Evolutionary conservation across 805 yeast species (phyloP), one percentile per base, ranked within the genome.

Genomic region (Komagataella ulmi): DNA sequence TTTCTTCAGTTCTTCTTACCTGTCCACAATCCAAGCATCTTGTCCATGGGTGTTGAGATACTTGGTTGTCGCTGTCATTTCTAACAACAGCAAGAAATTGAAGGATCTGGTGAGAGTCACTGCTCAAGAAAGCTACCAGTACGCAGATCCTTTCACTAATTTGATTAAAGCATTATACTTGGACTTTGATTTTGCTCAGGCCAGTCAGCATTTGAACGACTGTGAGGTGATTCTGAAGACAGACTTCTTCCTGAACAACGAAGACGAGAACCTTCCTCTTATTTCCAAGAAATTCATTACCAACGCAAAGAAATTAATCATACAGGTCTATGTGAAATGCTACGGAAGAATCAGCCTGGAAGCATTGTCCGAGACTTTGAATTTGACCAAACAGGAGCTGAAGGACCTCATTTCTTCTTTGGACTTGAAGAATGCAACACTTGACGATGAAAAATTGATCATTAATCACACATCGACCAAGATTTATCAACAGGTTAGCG

Each of bases 11-110:
- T 74, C 83, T 3, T 76, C 83, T 6, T 80, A 80, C 63, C 65
- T 82, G 54, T 76, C 81, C 53, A 76, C 86, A 2, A 81, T 82
- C 61, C 87, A 83, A 66, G 84, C 85, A 36, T 72, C 84, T 7
- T 75, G 82, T 60, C 88, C 88, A 18, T 83, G 88, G 88, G 68
- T 83, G 49, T 63, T 81, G 56, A 74, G 88, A 59, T 83, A 83
- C 61, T 63, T 83, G 52, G 75, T 79, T 23, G 83, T 77, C 24
- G 83, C 84, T n/a, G 81, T 80, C 50, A 67, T 72, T 47, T 61
- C 71, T 14, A 65, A 73, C 55, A 48, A 58, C 50, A 36, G 48
- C 58, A 76, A 77, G 61, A 75, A 76, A 58, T 66, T 81, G 52
- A 79, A 72, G 63, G 87, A 82, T 56, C 64, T 81, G 49, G 70